A percentile compares a stretch with the other conserved stretches of the same genome.
These are phyloP conservation scores for Austroboletus eburneus DNA, from an alignment of 768 basidiomycete species.

Conservation along the genomic window DNA sequence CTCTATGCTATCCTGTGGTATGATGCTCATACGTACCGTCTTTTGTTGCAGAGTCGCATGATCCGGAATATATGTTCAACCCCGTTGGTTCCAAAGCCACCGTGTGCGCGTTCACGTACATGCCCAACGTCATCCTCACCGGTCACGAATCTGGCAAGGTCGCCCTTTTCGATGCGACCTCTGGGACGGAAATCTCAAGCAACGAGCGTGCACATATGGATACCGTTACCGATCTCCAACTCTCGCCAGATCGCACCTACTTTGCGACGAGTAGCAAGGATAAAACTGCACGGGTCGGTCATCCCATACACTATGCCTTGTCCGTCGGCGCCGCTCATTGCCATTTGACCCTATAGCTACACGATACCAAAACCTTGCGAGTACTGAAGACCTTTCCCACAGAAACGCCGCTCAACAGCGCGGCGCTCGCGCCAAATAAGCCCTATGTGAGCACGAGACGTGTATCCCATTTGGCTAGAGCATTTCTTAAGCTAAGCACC, in stretches of 20 bases:
- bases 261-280: slow-evolving; percentile 97
- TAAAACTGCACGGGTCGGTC: slow-evolving; percentile 83
- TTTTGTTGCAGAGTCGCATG: slow-evolving; percentile 56
- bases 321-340: neutral
- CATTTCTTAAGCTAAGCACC: neutral
- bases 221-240: slow-evolving; percentile 86
- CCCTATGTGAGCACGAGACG: slow-evolving; percentile 71
- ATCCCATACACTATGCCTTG: neutral
- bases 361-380: slow-evolving; percentile 82
- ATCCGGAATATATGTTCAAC: slow-evolving; percentile 76
- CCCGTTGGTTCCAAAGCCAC: slow-evolving; percentile 95
- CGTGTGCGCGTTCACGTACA: slow-evolving; percentile 85
- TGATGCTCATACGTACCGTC: neutral
- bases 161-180: slow-evolving; percentile 83
- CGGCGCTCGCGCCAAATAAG: slow-evolving; percentile 74
- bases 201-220: slow-evolving; percentile 90
- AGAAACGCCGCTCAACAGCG: slow-evolving; percentile 94
- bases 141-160: slow-evolving; percentile 97
- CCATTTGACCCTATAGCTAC: slow-evolving; percentile 47
- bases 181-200: slow-evolving; percentile 75
- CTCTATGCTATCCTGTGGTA: neutral
- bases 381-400: slow-evolving; percentile 92
- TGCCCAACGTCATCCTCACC: slow-evolving; percentile 76
- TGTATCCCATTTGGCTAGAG: neutral
- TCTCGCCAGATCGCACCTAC: slow-evolving; percentile 86